Evolutionary conservation across 345 rosid species (phyloP).

Genomic region (Cochlearia excelsa): DNA sequence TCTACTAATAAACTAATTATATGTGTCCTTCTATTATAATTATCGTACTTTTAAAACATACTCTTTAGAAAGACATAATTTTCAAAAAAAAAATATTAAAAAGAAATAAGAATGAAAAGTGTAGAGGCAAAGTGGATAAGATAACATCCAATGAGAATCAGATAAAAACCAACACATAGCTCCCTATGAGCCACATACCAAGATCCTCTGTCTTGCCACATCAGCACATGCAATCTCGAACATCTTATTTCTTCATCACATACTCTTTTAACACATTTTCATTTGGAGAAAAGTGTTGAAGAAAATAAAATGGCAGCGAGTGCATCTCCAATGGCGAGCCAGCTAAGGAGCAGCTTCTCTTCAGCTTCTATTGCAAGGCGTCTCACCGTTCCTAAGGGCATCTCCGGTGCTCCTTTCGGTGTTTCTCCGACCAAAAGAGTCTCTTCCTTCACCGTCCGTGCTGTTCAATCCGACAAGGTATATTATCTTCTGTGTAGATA

Average conservation of each 20-base stretch:
- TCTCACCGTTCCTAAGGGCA: slow-evolving; percentile 54
- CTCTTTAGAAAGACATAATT: too few species aligned
- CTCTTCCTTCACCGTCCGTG: slow-evolving; percentile 64
- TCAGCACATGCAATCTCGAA: slow-evolving; percentile 33
- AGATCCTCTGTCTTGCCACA: slow-evolving; percentile 32
- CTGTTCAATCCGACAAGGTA: slow-evolving; percentile 74
- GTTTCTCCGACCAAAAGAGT: slow-evolving; percentile 49
- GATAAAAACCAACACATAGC: slow-evolving; percentile 9
- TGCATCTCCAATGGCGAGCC: slow-evolving; percentile 90
- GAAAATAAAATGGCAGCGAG: slow-evolving; percentile 46
- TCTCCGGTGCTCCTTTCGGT: slow-evolving; percentile 62
- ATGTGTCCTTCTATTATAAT: too few species aligned
- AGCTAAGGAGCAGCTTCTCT: slow-evolving; percentile 70
- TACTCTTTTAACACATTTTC: slow-evolving; percentile 5
- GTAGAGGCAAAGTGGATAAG: slow-evolving; percentile 28
- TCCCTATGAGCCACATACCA: slow-evolving; percentile 22
- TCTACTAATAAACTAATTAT: too few species aligned
- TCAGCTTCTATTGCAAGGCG: slow-evolving; percentile 46
- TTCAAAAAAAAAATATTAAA: too few species aligned
- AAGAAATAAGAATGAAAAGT: background rate
- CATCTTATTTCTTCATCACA: slow-evolving; percentile 31
- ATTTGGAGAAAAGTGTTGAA: background rate
- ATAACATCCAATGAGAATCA: slow-evolving; percentile 36
- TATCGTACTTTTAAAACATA: too few species aligned
- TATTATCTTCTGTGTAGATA: background rate